These are phyloP conservation scores for Candida caryicola DNA, from an alignment of 805 yeast species.

Conservation along the genomic window DNA sequence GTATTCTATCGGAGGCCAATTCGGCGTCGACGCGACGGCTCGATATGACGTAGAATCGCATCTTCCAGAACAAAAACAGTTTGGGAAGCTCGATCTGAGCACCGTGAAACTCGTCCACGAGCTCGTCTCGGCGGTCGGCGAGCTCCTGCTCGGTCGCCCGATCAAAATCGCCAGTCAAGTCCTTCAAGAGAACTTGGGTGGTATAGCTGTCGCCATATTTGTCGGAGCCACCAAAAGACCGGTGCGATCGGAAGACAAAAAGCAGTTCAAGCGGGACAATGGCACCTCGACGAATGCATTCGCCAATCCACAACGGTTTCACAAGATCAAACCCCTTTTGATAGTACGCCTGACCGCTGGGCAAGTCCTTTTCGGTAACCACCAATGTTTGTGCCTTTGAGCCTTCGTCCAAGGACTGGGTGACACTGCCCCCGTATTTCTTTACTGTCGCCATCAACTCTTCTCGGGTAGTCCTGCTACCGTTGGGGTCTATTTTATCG, in stretches of 20 bases:
- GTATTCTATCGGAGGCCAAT: constrained; percentile 24
- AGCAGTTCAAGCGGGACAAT: constrained; percentile 58
- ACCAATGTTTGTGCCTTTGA: constrained; percentile 15
- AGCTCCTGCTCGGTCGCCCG: constrained; percentile 13
- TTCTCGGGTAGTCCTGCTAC: constrained; percentile 26
- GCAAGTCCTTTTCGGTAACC: constrained; percentile 26
- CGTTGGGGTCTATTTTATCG: constrained; percentile 38
- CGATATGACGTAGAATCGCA: constrained; percentile 31
- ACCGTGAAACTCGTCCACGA: constrained; percentile 12
- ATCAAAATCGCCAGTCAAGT: constrained; percentile 15
- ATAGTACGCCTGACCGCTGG: constrained; percentile 24
- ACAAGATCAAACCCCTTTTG: constrained; percentile 56
- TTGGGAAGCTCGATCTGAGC: constrained; percentile 17
- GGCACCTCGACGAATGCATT: constrained; percentile 46
- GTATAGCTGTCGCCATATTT: constrained; percentile 60
- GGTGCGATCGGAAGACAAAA: constrained; percentile 49
- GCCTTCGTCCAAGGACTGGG: constrained; percentile 14
- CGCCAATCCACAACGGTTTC: constrained; percentile 69
- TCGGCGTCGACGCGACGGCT: constrained; percentile 1
- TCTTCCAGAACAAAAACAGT: constrained; percentile 32
- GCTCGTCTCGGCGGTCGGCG: constrained; percentile 5
- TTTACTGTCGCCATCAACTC: constrained; percentile 40
- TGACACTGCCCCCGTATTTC: constrained; percentile 50
- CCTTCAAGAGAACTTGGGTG: constrained; percentile 22
- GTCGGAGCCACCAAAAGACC: constrained; percentile 44